phyloP scores from a whole-genome alignment of 2,329 filamentous ascomycete species.

The Epichloe gansuensis region DNA sequence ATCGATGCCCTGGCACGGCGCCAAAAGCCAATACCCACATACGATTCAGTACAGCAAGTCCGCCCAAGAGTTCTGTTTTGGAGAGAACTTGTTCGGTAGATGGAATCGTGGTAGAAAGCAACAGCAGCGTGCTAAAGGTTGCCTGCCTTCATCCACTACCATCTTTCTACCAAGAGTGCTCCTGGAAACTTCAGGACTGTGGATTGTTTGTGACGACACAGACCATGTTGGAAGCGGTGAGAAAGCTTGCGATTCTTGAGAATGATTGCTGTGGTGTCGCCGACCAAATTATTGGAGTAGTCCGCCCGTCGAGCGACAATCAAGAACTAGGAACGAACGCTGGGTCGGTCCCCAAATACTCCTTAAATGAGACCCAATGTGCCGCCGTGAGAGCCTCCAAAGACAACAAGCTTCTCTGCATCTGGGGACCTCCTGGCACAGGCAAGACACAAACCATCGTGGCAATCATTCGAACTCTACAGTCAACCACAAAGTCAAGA shows the following conservation, averaged over 20 bases:
- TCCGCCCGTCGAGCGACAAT: conserved; percentile 7
- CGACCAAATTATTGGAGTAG: conserved; percentile 5
- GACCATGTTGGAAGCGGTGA: conserved; percentile 26
- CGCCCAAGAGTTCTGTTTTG: conserved; percentile 19
- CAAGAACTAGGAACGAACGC: neutral
- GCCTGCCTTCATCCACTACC: conserved; percentile 27
- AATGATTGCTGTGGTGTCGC: conserved; percentile 22
- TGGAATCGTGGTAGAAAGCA: conserved; percentile 22
- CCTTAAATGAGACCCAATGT: neutral
- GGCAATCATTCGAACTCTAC: neutral
- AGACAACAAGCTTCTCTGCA: conserved; percentile 21
- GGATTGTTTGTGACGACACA: conserved; percentile 30
- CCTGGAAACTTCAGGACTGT: conserved; percentile 25
- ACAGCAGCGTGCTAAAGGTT: conserved; percentile 18
- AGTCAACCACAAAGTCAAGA: neutral
- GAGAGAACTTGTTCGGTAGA: conserved; percentile 23
- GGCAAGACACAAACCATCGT: neutral
- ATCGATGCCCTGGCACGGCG: conserved; percentile 13
- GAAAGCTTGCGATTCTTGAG: conserved; percentile 16
- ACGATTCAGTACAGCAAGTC: conserved; percentile 19
- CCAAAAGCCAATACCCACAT: conserved; percentile 21
- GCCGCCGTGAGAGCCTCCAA: conserved; percentile 13
- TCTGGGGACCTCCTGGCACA: conserved; percentile 32
- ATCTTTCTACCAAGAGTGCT: conserved; percentile 21
- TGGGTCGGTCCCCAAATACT: neutral